Evolutionary conservation across 2,329 filamentous ascomycete genomes (phyloP).

Genomic region (Albophoma yamanashiensis): DNA sequence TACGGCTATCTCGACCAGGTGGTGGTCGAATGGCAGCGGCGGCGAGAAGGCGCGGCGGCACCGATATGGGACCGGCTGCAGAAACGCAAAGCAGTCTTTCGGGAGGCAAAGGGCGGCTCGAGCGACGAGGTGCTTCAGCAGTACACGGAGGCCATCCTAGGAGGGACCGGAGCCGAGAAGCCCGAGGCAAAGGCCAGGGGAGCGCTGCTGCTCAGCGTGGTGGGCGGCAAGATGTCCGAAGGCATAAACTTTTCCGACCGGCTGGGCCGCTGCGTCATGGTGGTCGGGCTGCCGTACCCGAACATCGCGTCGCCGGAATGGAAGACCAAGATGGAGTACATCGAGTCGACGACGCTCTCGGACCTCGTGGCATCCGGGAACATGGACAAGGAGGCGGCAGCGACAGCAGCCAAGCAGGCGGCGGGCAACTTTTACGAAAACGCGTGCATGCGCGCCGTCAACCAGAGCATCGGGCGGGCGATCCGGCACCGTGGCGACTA

Average conservation of each 20-base stretch:
- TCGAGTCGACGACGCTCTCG: slow-evolving; percentile 49
- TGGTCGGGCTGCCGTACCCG: slow-evolving; percentile 88
- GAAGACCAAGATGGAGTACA: slow-evolving; percentile 83
- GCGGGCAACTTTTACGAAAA: slow-evolving; percentile 85
- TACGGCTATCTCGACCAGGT: slow-evolving; percentile 83
- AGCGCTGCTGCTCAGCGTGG: slow-evolving; percentile 76
- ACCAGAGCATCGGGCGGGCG: slow-evolving; percentile 88
- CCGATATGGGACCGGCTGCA: slow-evolving; percentile 49
- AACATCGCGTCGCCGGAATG: slow-evolving; percentile 85
- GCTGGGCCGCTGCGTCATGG: slow-evolving; percentile 78
- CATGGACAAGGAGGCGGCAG: slow-evolving; percentile 14
- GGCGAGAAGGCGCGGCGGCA: slow-evolving; percentile 14
- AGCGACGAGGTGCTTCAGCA: slow-evolving; percentile 61
- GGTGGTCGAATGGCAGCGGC: slow-evolving; percentile 47
- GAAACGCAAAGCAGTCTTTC: slow-evolving; percentile 51
- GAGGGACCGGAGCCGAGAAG: slow-evolving; percentile 24
- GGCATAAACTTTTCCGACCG: slow-evolving; percentile 96
- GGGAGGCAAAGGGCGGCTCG: slow-evolving; percentile 41
- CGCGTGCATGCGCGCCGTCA: slow-evolving; percentile 90
- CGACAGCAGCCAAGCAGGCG: slow-evolving; percentile 35
- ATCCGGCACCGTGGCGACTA: slow-evolving; percentile 86
- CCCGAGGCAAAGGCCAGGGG: slow-evolving; percentile 32
- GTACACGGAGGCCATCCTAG: slow-evolving; percentile 60
- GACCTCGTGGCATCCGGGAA: slow-evolving; percentile 16
- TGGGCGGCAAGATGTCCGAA: slow-evolving; percentile 91